Evolutionary conservation across 225 moss, liverwort and hornwort genomes (phyloP).

Genomic region (Physcomitrium patens): DNA sequence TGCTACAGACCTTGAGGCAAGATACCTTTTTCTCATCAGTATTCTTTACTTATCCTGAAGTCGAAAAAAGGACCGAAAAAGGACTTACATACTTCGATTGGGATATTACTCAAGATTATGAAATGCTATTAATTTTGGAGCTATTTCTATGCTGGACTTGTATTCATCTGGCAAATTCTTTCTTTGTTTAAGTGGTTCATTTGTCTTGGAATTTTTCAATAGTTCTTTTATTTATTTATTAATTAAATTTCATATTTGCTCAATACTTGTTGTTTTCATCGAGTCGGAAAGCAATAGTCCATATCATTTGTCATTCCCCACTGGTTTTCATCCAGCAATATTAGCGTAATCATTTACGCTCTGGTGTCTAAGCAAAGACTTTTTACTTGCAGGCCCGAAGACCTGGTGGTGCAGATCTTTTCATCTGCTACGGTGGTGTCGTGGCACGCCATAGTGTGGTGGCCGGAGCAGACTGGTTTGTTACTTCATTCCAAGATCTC

Average conservation of each 20-base stretch:
- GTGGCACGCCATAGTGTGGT: constrained; percentile 75
- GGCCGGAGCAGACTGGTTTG: constrained; percentile 87
- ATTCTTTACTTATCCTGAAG: background rate
- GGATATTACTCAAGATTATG: constrained; percentile 5
- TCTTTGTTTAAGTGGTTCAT: background rate
- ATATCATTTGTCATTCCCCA: too few species aligned
- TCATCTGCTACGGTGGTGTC: constrained; percentile 91
- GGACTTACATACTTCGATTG: background rate
- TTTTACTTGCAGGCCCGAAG: constrained; percentile 68
- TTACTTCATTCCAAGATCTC: constrained; percentile 74
- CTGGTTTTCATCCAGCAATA: background rate
- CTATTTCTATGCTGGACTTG: background rate
- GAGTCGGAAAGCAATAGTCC: too few species aligned
- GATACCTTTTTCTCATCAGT: constrained; percentile 20
- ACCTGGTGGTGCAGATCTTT: constrained; percentile 87
- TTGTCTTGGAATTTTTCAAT: background rate
- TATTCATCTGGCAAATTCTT: background rate
- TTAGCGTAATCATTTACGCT: constrained; percentile 1
- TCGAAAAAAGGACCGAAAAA: constrained; percentile 6
- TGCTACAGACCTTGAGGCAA: constrained; percentile 90
- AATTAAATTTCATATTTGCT: constrained; percentile 11
- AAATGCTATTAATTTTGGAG: background rate
- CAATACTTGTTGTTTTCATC: too few species aligned
- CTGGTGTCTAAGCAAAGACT: constrained; percentile 15
- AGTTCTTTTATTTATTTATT: background rate